Base-by-base conservation (phyloP, 2,329 filamentous ascomycete species). In the Neoscytalidium dimidiatum region DNA sequence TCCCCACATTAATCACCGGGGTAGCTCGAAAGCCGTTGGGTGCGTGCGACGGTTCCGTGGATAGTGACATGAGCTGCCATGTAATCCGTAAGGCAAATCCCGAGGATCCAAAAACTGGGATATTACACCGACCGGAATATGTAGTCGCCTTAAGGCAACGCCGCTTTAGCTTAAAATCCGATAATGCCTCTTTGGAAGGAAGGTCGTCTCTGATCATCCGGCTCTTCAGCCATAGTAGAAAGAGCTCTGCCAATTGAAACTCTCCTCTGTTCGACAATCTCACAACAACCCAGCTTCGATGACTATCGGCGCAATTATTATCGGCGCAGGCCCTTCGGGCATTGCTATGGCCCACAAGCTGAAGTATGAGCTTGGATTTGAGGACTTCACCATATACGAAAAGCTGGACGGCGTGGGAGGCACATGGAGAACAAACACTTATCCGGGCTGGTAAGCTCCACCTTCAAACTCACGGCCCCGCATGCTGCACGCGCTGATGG, bases 341-440 rank as follows among this genome's bases (percentile, higher is more conserved):
- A 77, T 77, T 57, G 69, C 74, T 4, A 72, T 77, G 70, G 73
- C 72, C 3, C 69, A 76, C 65, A 71, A 60, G n/a, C 61, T 77
- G 62, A 75, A 76, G 67, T 68, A 71, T 17, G 68, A 74, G 48
- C 68, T 78, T 11, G 69, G 69, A 6, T 75, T 72, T 60, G 49
- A 71, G n/a, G 68, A 76, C 57, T 78, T 76, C 57, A 69, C 67
- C 62, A 69, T 74, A 13, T 77, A 73, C 64, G 74, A 77, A 56
- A 75, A 75, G 60, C 64, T 72, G 1, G 69, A 73, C 43, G 72
- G 73, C 2, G 66, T 69, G 28, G 73, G 74, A 17, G 74, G 74
- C 13, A 76, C 74, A 19, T 75, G 74, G 74, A 64, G 67, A 35
- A 67, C 68, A 14, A 76, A 75, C 65, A 74, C 68, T 2, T 75